Base-by-base conservation (phyloP, 345 rosid species). In the Mercurialis annua region DNA sequence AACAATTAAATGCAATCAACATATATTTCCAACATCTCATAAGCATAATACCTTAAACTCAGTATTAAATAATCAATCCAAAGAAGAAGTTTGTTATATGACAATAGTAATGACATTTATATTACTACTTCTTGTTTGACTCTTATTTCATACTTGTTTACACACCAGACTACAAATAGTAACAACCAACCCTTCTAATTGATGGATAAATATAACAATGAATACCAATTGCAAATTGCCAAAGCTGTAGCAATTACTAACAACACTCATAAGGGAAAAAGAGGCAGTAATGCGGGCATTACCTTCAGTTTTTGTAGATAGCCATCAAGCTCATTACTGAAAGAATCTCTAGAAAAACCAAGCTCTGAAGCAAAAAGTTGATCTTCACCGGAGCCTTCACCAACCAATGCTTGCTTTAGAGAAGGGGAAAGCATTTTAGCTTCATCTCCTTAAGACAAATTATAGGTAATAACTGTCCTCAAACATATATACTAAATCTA, bases 341-440 rank as follows among this genome's bases (percentile, higher is more conserved):
- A 47, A 66, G 86, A 76, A 75, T 94, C 88, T 82, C 79, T 83
- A 62, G 60, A 30, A 15, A 72, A 71, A 51, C 77, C 76, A 71
- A 77, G 77, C 75, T 65, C 92, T 4, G 84, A 76, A 21, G 90
- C 83, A 83, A 95, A 95, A 51, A 95, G 84, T 79, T 91, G 97
- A 75, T 90, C 98, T 73, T 95, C 98, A 17, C 83, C 97, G 24
- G 84, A 73, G 71, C 72, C 88, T 77, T 95, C 96, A 54, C 99
- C 99, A 61, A 95, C 99, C 88, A 95, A 84, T 54, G 98, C 90
- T 88, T 87, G 93, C 99, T 95, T 78, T 72, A n/a, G 64, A 38
- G 58, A 17, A 48, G 31, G 48, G 43, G 36, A 20, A 55, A 64
- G 56, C 17, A 18, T 17, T 53, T 24, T 21, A 46, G 5, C 42